These are phyloP conservation scores for Ophiognomonia clavigignenti-juglandacearum DNA, from an alignment of 2,329 filamentous ascomycete species.

Conservation along the genomic window DNA sequence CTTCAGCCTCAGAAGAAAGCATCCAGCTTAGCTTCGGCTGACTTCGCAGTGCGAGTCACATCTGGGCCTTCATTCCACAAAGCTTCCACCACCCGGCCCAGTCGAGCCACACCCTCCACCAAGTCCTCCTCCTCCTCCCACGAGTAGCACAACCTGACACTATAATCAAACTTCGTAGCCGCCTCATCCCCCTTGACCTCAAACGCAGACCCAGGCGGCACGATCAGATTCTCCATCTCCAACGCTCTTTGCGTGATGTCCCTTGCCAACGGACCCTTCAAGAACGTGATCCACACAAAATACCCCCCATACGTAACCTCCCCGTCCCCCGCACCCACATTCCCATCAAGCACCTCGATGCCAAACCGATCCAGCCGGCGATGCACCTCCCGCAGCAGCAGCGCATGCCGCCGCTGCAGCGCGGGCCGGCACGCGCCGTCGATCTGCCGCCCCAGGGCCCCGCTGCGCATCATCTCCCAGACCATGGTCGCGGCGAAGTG, in stretches of 20 bases:
- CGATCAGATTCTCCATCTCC: constrained; percentile 59
- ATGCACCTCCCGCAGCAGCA: constrained; percentile 55
- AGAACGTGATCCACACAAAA: constrained; percentile 75
- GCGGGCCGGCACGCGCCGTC: constrained; percentile 36
- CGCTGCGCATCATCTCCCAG: constrained; percentile 39
- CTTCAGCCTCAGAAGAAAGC: constrained; percentile 12
- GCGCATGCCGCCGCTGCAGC: constrained; percentile 38
- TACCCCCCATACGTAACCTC: constrained; percentile 70
- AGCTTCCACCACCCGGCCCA: constrained; percentile 20
- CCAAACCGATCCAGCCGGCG: constrained; percentile 59
- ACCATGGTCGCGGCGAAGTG: constrained; percentile 48
- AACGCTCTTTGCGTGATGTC: constrained; percentile 54
- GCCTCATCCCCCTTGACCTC: constrained; percentile 55
- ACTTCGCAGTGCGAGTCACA: not conserved
- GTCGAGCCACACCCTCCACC: constrained; percentile 57
- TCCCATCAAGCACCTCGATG: constrained; percentile 38
- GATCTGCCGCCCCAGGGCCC: constrained; percentile 41
- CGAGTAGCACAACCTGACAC: constrained; percentile 64
- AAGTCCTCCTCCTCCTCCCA: constrained; percentile 66
- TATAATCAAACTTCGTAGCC: constrained; percentile 50
- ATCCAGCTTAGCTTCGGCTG: not conserved
- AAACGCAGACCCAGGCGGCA: constrained; percentile 68
- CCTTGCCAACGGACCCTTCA: constrained; percentile 44
- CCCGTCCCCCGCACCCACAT: constrained; percentile 32
- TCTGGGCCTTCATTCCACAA: not conserved